phyloP scores from a whole-genome alignment of 768 basidiomycete genomes.

The Russula brevipes region DNA sequence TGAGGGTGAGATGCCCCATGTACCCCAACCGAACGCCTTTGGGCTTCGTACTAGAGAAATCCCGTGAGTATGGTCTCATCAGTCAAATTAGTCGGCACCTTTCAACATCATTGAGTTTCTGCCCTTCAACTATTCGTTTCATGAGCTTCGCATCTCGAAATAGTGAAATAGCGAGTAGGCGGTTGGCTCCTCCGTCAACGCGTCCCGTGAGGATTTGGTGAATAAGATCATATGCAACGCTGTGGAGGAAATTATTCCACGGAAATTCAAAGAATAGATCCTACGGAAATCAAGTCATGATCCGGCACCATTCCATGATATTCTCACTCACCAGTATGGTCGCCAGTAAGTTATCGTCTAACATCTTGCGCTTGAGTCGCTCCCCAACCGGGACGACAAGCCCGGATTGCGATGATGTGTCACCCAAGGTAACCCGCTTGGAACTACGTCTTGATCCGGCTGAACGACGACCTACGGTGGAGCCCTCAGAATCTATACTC shows the following conservation, averaged over 20 bases:
- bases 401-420: conserved; percentile 33
- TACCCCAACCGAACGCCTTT: conserved; percentile 82
- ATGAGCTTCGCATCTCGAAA: conserved; percentile 85
- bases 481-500: conserved; percentile 23
- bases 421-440: conserved; percentile 39
- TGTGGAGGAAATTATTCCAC: conserved; percentile 97
- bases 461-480: conserved; percentile 31
- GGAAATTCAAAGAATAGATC: conserved; percentile 94
- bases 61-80: conserved; percentile 5
- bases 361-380: conserved; percentile 68
- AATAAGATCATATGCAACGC: conserved; percentile 90
- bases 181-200: conserved; percentile 76
- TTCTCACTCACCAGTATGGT: conserved; percentile 66
- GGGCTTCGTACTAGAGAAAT: conserved; percentile 50
- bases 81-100: conserved; percentile 42
- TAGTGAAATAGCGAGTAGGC: conserved; percentile 74
- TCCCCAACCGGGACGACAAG: conserved; percentile 61
- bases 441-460: conserved; percentile 53
- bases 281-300: conserved; percentile 37
- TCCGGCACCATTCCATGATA: neutral
- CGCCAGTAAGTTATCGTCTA: conserved; percentile 67
- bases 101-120: conserved; percentile 71
- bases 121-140: conserved; percentile 82
- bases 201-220: conserved; percentile 93
- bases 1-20: conserved; percentile 95